phyloP scores from a whole-genome alignment of 116 monocot genomes.

The Dioscorea cayenensis region DNA sequence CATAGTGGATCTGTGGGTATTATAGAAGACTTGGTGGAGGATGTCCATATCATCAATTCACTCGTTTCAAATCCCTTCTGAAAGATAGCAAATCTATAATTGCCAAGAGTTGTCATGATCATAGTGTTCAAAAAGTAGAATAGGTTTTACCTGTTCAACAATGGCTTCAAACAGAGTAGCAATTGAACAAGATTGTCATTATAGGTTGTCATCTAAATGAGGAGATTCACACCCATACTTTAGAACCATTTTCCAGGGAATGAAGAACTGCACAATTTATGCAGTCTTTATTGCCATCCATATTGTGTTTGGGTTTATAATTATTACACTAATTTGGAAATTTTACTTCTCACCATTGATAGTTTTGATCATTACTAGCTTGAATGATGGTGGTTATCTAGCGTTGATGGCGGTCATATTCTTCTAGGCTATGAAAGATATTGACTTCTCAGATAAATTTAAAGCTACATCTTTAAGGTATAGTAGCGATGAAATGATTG shows the following conservation, averaged over 20 bases:
- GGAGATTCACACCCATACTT: conserved; percentile 39
- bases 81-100: conserved; percentile 43
- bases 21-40: conserved; percentile 50
- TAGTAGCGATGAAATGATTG: too few relatives aligned
- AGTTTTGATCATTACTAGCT: too few relatives aligned
- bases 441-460: too few relatives aligned
- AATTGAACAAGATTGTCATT: conserved; percentile 74
- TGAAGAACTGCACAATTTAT: too few relatives aligned
- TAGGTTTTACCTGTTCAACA: conserved; percentile 64
- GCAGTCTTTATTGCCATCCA: too few relatives aligned
- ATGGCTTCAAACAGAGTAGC: conserved; percentile 47
- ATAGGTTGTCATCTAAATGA: conserved; percentile 76
- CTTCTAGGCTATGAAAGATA: too few relatives aligned
- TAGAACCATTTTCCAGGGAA: not conserved
- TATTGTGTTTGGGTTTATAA: too few relatives aligned
- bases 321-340: too few relatives aligned
- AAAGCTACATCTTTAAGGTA: too few relatives aligned
- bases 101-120: conserved; percentile 48
- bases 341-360: too few relatives aligned
- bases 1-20: conserved; percentile 13
- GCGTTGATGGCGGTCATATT: too few relatives aligned
- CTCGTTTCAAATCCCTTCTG: conserved; percentile 60
- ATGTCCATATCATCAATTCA: conserved; percentile 62
- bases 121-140: conserved; percentile 68
- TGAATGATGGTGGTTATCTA: too few relatives aligned